phyloP scores from a whole-genome alignment of 2,329 filamentous ascomycete genomes.

The Metarhizium humberi region DNA sequence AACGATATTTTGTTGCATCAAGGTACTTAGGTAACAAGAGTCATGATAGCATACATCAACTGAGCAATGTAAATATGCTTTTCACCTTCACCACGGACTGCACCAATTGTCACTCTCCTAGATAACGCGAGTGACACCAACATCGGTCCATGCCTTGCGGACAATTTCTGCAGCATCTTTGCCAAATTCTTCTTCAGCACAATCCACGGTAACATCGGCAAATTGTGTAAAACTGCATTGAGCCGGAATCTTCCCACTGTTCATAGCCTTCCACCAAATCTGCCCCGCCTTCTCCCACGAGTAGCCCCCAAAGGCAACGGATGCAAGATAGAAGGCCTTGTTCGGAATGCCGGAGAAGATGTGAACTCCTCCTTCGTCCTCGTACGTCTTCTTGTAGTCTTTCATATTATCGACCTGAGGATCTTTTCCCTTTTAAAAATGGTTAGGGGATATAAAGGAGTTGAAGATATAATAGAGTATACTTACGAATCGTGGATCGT shows the following conservation, averaged over 20 bases:
- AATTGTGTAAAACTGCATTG: slow-evolving; percentile 38
- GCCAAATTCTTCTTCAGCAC: slow-evolving; percentile 33
- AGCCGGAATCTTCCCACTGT: slow-evolving; percentile 29
- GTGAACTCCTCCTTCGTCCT: slow-evolving; percentile 46
- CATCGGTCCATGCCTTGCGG: slow-evolving; percentile 36
- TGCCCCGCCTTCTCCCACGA: slow-evolving; percentile 44
- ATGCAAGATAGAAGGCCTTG: slow-evolving; percentile 42
- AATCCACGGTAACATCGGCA: slow-evolving; percentile 37
- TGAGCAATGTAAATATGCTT: neutral
- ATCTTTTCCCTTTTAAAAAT: slow-evolving; percentile 34
- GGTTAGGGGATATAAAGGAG: neutral
- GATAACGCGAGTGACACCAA: slow-evolving; percentile 28
- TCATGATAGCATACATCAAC: neutral
- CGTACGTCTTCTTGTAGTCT: slow-evolving; percentile 26
- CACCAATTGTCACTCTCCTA: slow-evolving; percentile 9
- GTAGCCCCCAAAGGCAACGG: slow-evolving; percentile 39
- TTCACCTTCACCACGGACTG: slow-evolving; percentile 5
- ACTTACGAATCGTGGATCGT: slow-evolving; percentile 40
- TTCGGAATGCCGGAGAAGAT: slow-evolving; percentile 49
- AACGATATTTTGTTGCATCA: neutral
- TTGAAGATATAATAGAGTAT: neutral
- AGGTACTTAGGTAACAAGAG: neutral
- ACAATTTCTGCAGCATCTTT: slow-evolving; percentile 32
- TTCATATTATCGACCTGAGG: slow-evolving; percentile 40
- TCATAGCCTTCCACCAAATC: slow-evolving; percentile 43